These are phyloP conservation scores for Sordaria brevicollis DNA, from an alignment of 495 filamentous ascomycete species.

Conservation along the genomic window DNA sequence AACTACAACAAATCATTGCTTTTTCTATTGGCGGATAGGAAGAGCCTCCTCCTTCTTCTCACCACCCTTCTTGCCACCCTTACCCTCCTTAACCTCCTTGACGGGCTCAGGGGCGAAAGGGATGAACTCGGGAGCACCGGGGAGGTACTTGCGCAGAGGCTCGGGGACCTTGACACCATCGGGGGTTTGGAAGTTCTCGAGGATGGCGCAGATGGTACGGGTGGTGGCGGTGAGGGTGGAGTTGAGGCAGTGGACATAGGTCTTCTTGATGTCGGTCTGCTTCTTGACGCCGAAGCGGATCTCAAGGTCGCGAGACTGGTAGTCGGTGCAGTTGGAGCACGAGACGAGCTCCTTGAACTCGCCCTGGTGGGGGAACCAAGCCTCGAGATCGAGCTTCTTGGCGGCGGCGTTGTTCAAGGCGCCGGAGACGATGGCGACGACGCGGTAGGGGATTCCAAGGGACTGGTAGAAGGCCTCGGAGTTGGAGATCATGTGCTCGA, in stretches of 20 bases:
- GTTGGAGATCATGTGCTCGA: slow-evolving; percentile 81
- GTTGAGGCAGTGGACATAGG: slow-evolving; percentile 91
- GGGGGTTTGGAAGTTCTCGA: slow-evolving; percentile 87
- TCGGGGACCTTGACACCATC: slow-evolving; percentile 80
- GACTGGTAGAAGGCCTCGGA: slow-evolving; percentile 94
- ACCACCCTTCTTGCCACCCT: slow-evolving; percentile 19
- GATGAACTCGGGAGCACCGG: slow-evolving; percentile 77
- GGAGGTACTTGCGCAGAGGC: slow-evolving; percentile 79
- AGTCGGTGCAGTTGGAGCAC: slow-evolving; percentile 93
- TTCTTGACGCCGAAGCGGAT: slow-evolving; percentile 46
- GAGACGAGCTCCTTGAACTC: slow-evolving; percentile 98
- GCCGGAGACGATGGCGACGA: slow-evolving; percentile 89
- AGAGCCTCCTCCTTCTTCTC: slow-evolving; percentile 25
- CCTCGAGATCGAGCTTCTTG: slow-evolving; percentile 94
- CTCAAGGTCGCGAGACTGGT: slow-evolving; percentile 80
- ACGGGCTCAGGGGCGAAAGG: slow-evolving; percentile 54
- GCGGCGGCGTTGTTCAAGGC: slow-evolving; percentile 87
- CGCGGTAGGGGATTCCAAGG: slow-evolving; percentile 75
- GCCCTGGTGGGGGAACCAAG: slow-evolving; percentile 75
- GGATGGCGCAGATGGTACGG: slow-evolving; percentile 82
- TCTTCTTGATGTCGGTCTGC: slow-evolving; percentile 52
- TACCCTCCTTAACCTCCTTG: slow-evolving; percentile 5
- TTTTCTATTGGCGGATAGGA: slow-evolving; percentile 12
- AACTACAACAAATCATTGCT: not conserved
- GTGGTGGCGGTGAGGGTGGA: slow-evolving; percentile 88